Evolutionary conservation across 148 eudicot species (phyloP).

Genomic region (Rhododendron ovatum): DNA sequence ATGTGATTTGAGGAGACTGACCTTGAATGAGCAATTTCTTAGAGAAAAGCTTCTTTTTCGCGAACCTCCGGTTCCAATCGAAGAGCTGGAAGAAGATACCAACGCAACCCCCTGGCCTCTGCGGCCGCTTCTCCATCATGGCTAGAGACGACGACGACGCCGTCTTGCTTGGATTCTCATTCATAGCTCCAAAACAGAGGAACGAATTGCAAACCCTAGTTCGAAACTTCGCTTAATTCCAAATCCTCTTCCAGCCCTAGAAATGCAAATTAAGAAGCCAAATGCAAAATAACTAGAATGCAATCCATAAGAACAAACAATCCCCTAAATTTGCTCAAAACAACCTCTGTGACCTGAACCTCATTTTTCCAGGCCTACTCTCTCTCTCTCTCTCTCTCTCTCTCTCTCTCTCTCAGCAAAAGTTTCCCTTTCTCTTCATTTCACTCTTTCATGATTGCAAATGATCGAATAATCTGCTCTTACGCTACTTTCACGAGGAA

Average conservation of each 20-base stretch:
- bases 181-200: slow-evolving; percentile 18
- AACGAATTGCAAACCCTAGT: slow-evolving; percentile 10
- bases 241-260: no score
- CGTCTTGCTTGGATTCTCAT: slow-evolving; percentile 30
- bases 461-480: not conserved
- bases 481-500: not conserved
- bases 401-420: not conserved
- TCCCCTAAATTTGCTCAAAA: not conserved
- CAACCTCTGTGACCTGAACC: not conserved
- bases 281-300: not conserved
- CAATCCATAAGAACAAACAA: not conserved
- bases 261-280: not conserved
- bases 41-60: slow-evolving; percentile 85
- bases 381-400: not conserved
- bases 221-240: not conserved
- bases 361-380: not conserved
- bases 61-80: slow-evolving; percentile 88
- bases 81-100: slow-evolving; percentile 90
- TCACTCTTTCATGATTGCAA: not conserved
- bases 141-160: slow-evolving; percentile 52
- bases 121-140: slow-evolving; percentile 59
- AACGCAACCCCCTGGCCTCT: slow-evolving; percentile 79
- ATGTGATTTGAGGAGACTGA: slow-evolving; percentile 12
- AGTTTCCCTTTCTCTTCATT: not conserved
- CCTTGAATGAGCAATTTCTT: slow-evolving; percentile 84